Percentiles rank a stretch among this genome's conserved stretches.
Evolutionary conservation across 2,329 filamentous ascomycete species (phyloP).

Genomic region (Lasiodiplodia gonubiensis): DNA sequence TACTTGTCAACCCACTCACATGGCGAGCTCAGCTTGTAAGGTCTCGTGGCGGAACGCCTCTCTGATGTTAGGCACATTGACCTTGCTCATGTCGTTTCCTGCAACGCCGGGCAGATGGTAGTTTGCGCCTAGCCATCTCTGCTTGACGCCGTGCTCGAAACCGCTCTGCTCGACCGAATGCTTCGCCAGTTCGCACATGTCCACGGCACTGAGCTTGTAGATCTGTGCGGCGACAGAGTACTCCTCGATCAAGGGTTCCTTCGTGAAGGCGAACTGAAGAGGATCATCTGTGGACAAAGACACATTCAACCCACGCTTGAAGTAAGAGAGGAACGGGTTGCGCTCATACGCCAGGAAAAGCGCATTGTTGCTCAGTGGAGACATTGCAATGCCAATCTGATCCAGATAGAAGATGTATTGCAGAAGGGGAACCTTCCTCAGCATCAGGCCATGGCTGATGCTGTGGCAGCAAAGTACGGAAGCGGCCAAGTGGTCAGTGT

Average conservation of each 20-base stretch:
- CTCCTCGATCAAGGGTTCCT: constrained; percentile 96
- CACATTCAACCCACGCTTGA: constrained; percentile 91
- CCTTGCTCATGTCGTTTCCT: constrained; percentile 93
- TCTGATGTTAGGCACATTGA: constrained; percentile 91
- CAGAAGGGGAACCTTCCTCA: constrained; percentile 90
- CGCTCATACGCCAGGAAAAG: constrained; percentile 95
- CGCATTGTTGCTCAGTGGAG: constrained; percentile 97
- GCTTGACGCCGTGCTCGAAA: constrained; percentile 87
- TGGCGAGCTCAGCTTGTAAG: constrained; percentile 77
- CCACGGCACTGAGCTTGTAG: constrained; percentile 93
- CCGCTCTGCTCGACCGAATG: constrained; percentile 95
- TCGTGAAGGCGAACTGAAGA: constrained; percentile 96
- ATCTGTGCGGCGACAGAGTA: constrained; percentile 98
- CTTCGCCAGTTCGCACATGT: constrained; percentile 98
- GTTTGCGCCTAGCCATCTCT: constrained; percentile 84
- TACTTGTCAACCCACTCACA: constrained; percentile 65
- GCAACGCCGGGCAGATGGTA: constrained; percentile 78
- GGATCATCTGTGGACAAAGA: constrained; percentile 97
- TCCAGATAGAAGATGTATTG: constrained; percentile 99
- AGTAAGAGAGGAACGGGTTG: constrained; percentile 95
- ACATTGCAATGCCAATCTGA: constrained; percentile 98
- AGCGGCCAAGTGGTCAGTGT: constrained; percentile 93
- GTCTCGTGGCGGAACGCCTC: constrained; percentile 91
- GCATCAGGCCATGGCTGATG: constrained; percentile 90
- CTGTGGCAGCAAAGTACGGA: constrained; percentile 93